Percentiles rank a stretch among this genome's conserved stretches.
phyloP scores from a whole-genome alignment of 2,329 filamentous ascomycete species.

The Fusarium sublunatum region DNA sequence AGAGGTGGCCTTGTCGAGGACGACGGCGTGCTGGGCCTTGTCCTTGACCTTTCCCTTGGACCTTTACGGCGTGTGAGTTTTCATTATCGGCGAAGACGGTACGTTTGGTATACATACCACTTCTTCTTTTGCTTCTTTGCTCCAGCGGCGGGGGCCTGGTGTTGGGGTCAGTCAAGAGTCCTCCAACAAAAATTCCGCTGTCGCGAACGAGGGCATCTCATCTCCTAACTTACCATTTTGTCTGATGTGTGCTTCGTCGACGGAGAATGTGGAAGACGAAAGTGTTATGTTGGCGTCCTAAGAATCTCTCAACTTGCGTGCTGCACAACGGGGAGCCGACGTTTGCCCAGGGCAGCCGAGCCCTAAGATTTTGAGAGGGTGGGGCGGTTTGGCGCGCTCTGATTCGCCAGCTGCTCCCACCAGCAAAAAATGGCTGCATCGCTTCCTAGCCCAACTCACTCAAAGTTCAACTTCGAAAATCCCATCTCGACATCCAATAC shows the following conservation, averaged over 20 bases:
- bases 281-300: constrained; percentile 43
- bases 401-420: constrained; percentile 53
- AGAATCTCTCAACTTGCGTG: background rate
- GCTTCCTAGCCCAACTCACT: constrained; percentile 35
- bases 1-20: constrained; percentile 96
- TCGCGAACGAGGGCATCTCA: constrained; percentile 14
- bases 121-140: constrained; percentile 65
- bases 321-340: no score
- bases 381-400: constrained; percentile 46
- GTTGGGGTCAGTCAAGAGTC: constrained; percentile 40
- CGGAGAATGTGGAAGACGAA: constrained; percentile 51
- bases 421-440: background rate
- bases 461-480: constrained; percentile 47
- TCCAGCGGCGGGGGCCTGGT: constrained; percentile 59
- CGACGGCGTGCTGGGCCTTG: constrained; percentile 99
- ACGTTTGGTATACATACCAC: constrained; percentile 51
- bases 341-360: constrained; percentile 54
- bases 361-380: constrained; percentile 52
- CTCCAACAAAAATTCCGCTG: constrained; percentile 14
- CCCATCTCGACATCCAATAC: constrained; percentile 54
- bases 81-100: constrained; percentile 25
- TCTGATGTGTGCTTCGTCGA: constrained; percentile 56
- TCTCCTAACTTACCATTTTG: constrained; percentile 56
- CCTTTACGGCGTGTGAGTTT: constrained; percentile 41
- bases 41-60: constrained; percentile 88